These are phyloP conservation scores for Giardia duodenalis DNA, from an alignment of 208 protist species.

Conservation along the genomic window DNA sequence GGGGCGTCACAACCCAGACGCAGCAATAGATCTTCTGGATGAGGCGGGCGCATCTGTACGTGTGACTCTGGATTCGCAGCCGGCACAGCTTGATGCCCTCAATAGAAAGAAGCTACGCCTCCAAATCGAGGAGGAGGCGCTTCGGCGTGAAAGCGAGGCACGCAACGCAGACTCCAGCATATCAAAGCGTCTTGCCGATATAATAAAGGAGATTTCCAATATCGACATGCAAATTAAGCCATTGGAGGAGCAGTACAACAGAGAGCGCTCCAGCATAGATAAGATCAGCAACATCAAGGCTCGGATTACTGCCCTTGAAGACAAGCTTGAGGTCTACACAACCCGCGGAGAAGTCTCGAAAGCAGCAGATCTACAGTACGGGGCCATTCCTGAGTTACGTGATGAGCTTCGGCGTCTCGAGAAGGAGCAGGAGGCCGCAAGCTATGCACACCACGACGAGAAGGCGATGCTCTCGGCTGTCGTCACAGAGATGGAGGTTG, in stretches of 20 bases:
- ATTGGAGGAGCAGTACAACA: constrained; percentile 59
- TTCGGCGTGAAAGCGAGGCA: constrained; percentile 63
- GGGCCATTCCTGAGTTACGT: constrained; percentile 75
- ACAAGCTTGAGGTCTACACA: constrained; percentile 57
- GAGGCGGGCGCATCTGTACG: constrained; percentile 71
- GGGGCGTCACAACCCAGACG: constrained; percentile 85
- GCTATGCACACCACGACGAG: not conserved
- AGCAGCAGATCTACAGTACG: constrained; percentile 76
- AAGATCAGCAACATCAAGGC: constrained; percentile 61
- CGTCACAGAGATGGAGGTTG: constrained; percentile 63
- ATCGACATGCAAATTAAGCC: constrained; percentile 60
- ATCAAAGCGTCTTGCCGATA: constrained; percentile 17
- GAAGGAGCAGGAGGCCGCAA: not conserved
- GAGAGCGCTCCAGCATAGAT: constrained; percentile 61
- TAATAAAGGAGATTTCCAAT: constrained; percentile 59
- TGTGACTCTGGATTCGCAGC: constrained; percentile 79
- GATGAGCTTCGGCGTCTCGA: constrained; percentile 49
- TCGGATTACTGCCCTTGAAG: constrained; percentile 65
- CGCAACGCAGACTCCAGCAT: constrained; percentile 53
- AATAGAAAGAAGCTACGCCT: constrained; percentile 39
- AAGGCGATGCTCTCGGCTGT: constrained; percentile 42
- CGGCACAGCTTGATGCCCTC: constrained; percentile 76
- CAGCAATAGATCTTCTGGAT: constrained; percentile 92
- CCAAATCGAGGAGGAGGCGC: constrained; percentile 69
- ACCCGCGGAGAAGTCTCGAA: constrained; percentile 35